Conservation (phyloP, 345 rosid genomes). For the Lepidium sativum region DNA sequence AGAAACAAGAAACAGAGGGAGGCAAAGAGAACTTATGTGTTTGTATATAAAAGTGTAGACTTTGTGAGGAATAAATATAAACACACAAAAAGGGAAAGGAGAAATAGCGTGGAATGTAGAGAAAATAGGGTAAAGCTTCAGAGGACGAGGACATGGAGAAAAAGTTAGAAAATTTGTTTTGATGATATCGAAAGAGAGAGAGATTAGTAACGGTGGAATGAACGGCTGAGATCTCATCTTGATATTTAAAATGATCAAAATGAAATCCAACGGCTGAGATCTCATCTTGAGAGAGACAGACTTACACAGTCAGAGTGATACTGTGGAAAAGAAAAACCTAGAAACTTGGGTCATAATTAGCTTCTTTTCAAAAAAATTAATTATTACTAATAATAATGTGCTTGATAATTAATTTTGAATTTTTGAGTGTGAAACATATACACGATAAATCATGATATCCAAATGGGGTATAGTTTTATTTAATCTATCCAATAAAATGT, state of each 20-base stretch:
- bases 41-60: slow-evolving; percentile 16
- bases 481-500: too few relatives aligned
- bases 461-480: too few relatives aligned
- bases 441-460: too few relatives aligned
- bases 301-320: slow-evolving; percentile 7
- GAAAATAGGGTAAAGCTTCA: slow-evolving; percentile 21
- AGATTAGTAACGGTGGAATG: slow-evolving; percentile 27
- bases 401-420: too few relatives aligned
- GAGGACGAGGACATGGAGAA: slow-evolving; percentile 10
- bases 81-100: slow-evolving; percentile 7
- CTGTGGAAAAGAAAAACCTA: slow-evolving; percentile 8
- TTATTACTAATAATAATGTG: too few relatives aligned
- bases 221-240: slow-evolving; percentile 36
- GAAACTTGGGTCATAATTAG: slow-evolving; percentile 14
- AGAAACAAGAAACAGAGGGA: slow-evolving; percentile 24
- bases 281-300: too few relatives aligned
- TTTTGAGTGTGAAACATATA: background rate
- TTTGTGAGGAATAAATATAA: slow-evolving; percentile 17
- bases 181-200: slow-evolving; percentile 24
- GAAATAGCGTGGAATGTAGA: background rate
- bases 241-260: slow-evolving; percentile 19
- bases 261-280: too few relatives aligned
- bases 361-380: too few relatives aligned
- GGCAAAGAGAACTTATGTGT: background rate
- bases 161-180: slow-evolving; percentile 19